These are phyloP conservation scores for Pelargonium myrrhifolium DNA, from an alignment of 441 rosid species.

Conservation along the genomic window DNA sequence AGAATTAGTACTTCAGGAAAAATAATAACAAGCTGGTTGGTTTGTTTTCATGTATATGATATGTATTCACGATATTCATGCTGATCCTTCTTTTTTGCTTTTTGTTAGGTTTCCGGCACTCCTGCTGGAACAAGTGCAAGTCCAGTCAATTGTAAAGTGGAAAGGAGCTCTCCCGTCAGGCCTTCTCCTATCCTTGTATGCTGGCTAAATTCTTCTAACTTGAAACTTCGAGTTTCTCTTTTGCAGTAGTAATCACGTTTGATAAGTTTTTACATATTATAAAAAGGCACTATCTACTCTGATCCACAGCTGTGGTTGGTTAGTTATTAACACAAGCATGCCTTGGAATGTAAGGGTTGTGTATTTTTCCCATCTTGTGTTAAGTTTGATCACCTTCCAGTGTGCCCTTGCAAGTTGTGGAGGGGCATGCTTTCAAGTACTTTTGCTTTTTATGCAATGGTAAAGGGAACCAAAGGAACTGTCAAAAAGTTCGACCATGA, in stretches of 20 bases:
- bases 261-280: background rate
- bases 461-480: constrained; percentile 9
- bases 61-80: constrained; percentile 17
- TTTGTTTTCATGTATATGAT: constrained; percentile 11
- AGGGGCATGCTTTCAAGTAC: background rate
- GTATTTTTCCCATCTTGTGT: background rate
- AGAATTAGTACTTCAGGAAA: constrained; percentile 8
- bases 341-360: background rate
- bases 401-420: background rate
- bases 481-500: background rate
- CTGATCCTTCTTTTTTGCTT: constrained; percentile 15
- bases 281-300: background rate
- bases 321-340: background rate
- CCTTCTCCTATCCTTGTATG: constrained; percentile 63
- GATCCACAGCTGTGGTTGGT: background rate
- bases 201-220: constrained; percentile 10
- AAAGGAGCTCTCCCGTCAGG: constrained; percentile 78
- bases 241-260: constrained; percentile 12
- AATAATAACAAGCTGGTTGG: background rate
- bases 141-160: constrained; percentile 68
- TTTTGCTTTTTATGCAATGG: background rate
- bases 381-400: background rate
- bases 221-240: constrained; percentile 5
- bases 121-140: constrained; percentile 38
- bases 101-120: constrained; percentile 52